Evolutionary conservation across 208 protist genomes (phyloP).

Genomic region (Leishmania amazonensis): DNA sequence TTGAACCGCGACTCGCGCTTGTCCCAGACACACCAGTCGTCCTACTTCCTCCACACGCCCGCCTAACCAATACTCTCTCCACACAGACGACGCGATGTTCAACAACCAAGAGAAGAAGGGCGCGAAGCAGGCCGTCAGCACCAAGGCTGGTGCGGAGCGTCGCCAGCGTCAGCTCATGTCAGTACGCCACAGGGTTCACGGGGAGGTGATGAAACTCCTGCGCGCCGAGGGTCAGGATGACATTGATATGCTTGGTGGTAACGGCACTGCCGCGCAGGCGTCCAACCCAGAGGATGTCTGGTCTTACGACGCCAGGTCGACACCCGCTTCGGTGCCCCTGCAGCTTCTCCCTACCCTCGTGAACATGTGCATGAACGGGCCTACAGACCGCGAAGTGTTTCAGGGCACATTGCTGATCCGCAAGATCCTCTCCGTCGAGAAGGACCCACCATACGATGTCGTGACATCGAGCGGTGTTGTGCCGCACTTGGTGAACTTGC

Average conservation of each 20-base stretch:
- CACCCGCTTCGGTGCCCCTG: constrained; percentile 65
- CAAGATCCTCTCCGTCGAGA: constrained; percentile 93
- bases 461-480: constrained; percentile 95
- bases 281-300: constrained; percentile 46
- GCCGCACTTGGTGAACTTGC: constrained; percentile 93
- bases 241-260: neutral
- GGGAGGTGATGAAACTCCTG: constrained; percentile 71
- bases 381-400: constrained; percentile 57
- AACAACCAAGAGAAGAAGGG: constrained; percentile 42
- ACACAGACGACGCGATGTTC: constrained; percentile 14
- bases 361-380: constrained; percentile 54
- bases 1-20: neutral
- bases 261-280: constrained; percentile 1
- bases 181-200: constrained; percentile 61
- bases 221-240: constrained; percentile 39
- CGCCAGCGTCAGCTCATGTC: constrained; percentile 71
- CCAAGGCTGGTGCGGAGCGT: constrained; percentile 66
- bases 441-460: constrained; percentile 95
- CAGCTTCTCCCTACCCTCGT: constrained; percentile 69
- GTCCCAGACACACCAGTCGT: neutral
- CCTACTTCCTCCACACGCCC: neutral
- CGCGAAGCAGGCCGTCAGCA: constrained; percentile 64
- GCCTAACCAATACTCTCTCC: neutral
- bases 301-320: constrained; percentile 47
- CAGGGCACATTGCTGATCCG: constrained; percentile 84